Base-by-base conservation (phyloP, 805 yeast genomes). In the Candida loeiensis region DNA sequence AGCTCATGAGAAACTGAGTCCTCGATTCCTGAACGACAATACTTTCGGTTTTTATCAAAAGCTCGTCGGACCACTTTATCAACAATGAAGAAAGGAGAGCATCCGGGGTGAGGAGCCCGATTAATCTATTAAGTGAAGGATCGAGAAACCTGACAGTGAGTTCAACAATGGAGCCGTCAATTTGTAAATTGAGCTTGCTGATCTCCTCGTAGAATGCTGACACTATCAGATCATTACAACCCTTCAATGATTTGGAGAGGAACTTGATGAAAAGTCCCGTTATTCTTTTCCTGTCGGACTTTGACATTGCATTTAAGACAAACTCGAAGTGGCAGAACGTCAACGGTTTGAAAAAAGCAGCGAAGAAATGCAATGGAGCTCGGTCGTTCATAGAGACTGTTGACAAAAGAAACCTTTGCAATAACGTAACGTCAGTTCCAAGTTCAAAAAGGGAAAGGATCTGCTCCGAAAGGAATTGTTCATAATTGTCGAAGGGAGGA, bases 1-100 rank as follows among this genome's bases (percentile, higher is more conserved):
- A 32, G 27, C 74, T 46, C 4, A 79, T 50, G 2, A 82, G 52
- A 4, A 75, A 55, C 28, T 66, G 71, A 0, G 89, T 76, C 25
- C 75, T 56, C 2, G 56, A 51, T 22, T 66, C 73, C 53, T 83
- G 91, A 2, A 51, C 34, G 0, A 54, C 43, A 1, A 69, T 51
- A 0, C 80, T 62, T 6, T 70, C 68, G 17, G 58, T 53, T 35
- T 65, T 61, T n/a, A 76, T 56, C 6, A 58, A 44, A 2, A 51
- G 47, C 2, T 51, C 54, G 38, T 66, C 64, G 2, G 74, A 69
- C 61, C 61, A 57, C 1, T 24, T 32, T 3, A 20, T 16, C 17
- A 45, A 13, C 3, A 34, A 22, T 17, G 14, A 15, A 4, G 15
- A 3, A 6, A 32, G 18, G 12, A 16, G 14, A 7, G 22, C n/a